Conservation (phyloP, 805 yeast species). For the Ogataea methanolica region DNA sequence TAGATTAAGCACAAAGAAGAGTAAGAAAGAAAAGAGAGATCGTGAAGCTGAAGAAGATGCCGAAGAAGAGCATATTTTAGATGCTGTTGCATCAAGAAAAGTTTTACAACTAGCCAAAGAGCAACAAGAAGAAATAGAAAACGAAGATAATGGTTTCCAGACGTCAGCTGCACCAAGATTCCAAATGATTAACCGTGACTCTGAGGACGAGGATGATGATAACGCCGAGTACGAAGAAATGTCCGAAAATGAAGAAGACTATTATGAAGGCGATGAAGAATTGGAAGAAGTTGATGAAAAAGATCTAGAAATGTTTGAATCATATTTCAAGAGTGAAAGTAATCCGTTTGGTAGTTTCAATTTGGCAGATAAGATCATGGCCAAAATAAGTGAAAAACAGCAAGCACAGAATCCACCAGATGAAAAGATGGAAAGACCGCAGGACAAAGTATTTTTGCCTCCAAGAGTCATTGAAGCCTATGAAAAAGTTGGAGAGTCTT, state of each 20-base stretch:
- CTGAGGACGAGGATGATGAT: slow-evolving; percentile 29
- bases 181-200: slow-evolving; percentile 30
- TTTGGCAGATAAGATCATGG: slow-evolving; percentile 92
- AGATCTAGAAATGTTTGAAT: slow-evolving; percentile 81
- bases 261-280: slow-evolving; percentile 47
- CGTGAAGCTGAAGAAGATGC: slow-evolving; percentile 39
- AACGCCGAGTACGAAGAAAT: slow-evolving; percentile 26
- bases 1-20: slow-evolving; percentile 19
- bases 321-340: slow-evolving; percentile 47
- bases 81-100: slow-evolving; percentile 77
- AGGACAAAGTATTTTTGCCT: slow-evolving; percentile 81
- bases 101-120: slow-evolving; percentile 85
- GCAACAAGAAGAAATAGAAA: slow-evolving; percentile 87
- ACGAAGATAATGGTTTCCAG: slow-evolving; percentile 45
- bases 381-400: slow-evolving; percentile 70
- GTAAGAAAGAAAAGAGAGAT: slow-evolving; percentile 16
- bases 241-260: slow-evolving; percentile 34
- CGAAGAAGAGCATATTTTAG: slow-evolving; percentile 62
- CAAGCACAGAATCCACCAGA: slow-evolving; percentile 24
- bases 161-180: slow-evolving; percentile 26
- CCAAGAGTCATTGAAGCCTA: slow-evolving; percentile 96
- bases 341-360: slow-evolving; percentile 47
- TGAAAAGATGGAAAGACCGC: slow-evolving; percentile 34
- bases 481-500: slow-evolving; percentile 81
- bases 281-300: slow-evolving; percentile 64